Base-by-base conservation (phyloP, 805 yeast species). In the Starmerella vitae region DNA sequence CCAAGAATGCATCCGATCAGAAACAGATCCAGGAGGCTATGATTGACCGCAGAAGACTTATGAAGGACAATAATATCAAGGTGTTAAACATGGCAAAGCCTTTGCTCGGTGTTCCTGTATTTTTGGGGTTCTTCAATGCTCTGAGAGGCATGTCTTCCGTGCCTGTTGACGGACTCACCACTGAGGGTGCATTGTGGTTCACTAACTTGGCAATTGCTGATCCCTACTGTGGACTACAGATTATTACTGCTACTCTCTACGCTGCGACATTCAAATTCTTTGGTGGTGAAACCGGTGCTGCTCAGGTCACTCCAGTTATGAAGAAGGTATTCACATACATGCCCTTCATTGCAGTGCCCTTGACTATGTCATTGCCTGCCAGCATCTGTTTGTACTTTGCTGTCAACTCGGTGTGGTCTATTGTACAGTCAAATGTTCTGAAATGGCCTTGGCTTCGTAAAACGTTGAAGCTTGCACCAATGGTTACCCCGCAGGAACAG, bases 241-340 rank as follows among this genome's bases (percentile, higher is more conserved):
- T 78, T 32, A 61, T 84, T 31, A 76, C 97, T 13, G 94, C 95
- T 9, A 68, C 74, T 20, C 68, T 78, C 10, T 80, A 85, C 44
- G 71, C 81, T 39, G 67, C 73, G 1, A 78, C 88, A 51, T 75
- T 88, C 59, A 73, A 75, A 57, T 63, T 76, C 33, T 47, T 52
- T 33, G 97, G 96, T 44, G 95, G 95, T 49, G 96, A 88, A 57
- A 79, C 91, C 10, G 96, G 94, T 37, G 77, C 81, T 26, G 74
- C 70, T 37, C 69, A 67, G 38, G 66, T 79, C 61, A 64, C 72
- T 44, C 79, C 83, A 1, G 68, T 68, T 30, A 68, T 77, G 73
- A 74, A 72, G 61, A 78, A 75, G 52, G 58, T 79, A 18, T 71
- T 88, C 65, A 73, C 78, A 29, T 66, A 70, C 31, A 59, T 84